Evolutionary conservation across 139 green algal species (phyloP).

Genomic region (Yamagishiella unicocca): DNA sequence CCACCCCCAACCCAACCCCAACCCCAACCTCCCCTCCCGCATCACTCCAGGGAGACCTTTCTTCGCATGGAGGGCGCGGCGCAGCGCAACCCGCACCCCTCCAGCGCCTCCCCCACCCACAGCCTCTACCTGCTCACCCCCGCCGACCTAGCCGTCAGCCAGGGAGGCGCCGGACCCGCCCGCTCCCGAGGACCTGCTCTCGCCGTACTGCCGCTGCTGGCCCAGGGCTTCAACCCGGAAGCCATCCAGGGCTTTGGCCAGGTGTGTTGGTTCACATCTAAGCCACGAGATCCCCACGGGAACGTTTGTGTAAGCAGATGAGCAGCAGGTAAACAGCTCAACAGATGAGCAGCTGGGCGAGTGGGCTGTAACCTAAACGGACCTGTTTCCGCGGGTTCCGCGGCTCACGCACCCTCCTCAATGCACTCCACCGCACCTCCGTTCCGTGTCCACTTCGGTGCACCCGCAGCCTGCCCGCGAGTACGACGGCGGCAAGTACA

Average conservation of each 20-base stretch:
- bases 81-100: slow-evolving; percentile 40
- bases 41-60: slow-evolving; percentile 18
- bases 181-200: neutral
- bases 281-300: too few relatives aligned
- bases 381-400: too few relatives aligned
- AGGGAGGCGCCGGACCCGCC: neutral
- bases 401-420: too few relatives aligned
- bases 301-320: too few relatives aligned
- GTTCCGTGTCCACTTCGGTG: neutral
- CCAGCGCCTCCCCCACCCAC: neutral
- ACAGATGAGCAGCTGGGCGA: too few relatives aligned
- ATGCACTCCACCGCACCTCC: too few relatives aligned
- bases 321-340: too few relatives aligned
- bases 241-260: slow-evolving; percentile 23
- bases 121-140: slow-evolving; percentile 36
- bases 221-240: slow-evolving; percentile 28
- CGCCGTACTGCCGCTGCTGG: slow-evolving; percentile 28
- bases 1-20: too few relatives aligned
- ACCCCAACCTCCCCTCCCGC: neutral
- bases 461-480: slow-evolving; percentile 18
- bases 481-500: slow-evolving; percentile 46
- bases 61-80: slow-evolving; percentile 21
- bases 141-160: neutral
- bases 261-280: neutral
- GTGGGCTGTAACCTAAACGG: too few relatives aligned